Base-by-base conservation (phyloP, 2,329 filamentous ascomycete species). In the Arthroderma sp. region DNA sequence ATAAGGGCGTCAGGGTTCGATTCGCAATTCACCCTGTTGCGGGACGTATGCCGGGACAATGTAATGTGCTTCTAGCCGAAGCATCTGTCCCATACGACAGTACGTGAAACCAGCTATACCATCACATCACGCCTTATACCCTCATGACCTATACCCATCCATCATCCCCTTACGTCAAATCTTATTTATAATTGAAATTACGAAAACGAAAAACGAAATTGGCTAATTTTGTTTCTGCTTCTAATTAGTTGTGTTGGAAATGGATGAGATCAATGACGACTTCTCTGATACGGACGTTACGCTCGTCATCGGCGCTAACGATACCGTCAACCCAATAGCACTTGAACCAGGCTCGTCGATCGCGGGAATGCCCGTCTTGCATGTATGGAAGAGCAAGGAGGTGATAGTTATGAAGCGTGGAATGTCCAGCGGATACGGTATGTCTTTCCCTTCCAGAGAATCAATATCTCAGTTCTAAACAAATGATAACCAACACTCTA, bases 241-340 rank as follows among this genome's bases (percentile, higher is more conserved):
- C 10, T 6, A 38, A 28, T 6, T 31, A 67, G 67, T 94, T 45
- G 86, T 94, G 29, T 73, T 93, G 38, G 86, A 94, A 65, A 94
- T 94, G 86, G 87, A 94, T 54, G 87, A 94, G 68, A 93, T 94
- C 66, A 94, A 94, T 61, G 86, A 93, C 50, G 86, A 94, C 56
- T 94, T 94, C 61, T 64, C 72, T 5, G 83, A 91, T 29, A 93
- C 87, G 0, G 87, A 94, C 55, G 71, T 94, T 6, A 87, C 85
- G 0, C 75, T 94, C 3, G 86, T 94, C 0, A 94, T 94, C 56
- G 87, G 87, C 3, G 87, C 87, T 6, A 94, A 94, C 54, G 87
- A 94, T 55, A 94, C 87, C 0, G 87, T 94, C 33, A 94, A 94
- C 57, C 87, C 87, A 0, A 89, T 89, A 55, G 85, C 87, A 0